Evolutionary conservation across 2,329 filamentous ascomycete genomes (phyloP), one percentile per base, ranked within the genome.

Genomic region (Pseudogymnoascus sp.): DNA sequence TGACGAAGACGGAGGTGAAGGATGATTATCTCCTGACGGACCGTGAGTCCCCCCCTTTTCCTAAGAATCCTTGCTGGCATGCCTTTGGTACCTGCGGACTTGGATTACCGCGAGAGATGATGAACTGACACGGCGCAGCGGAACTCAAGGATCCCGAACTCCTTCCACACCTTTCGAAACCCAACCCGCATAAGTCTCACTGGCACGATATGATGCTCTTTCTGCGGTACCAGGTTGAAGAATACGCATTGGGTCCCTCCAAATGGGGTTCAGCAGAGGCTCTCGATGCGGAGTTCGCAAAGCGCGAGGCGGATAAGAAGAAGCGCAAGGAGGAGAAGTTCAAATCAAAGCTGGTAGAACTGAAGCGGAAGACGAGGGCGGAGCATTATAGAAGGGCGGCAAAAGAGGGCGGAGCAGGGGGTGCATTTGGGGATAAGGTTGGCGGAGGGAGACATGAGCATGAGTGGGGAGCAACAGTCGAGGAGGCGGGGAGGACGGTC

Each of bases 131-230:
- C 34, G 58, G 5, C 65, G 64, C 65, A 89, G 90, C 92, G 35
- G 94, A 99, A 73, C 81, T 99, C n/a, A 88, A 88, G 68, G 94
- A 99, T 70, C 82, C 85, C 62, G 88, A 92, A 14, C 78, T 99
- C 1, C 79, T 99, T 0, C 93, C 93, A 0, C 92, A 95, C 72
- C 80, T 99, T 7, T 88, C 89, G 60, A 87, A 87, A 34, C 93
- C 94, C 1, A 99, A 99, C 69, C 94, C 94, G 0, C 94, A 97
- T 75, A 97, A 97, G 73, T 86, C 89, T 0, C 91, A 92, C 62
- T 99, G 91, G 90, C 91, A 97, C 73, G 91, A 96, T 77, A 99
- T 99, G 94, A 96, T 96, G 87, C 82, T 99, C 2, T 99, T 94
- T 72, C 79, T 99, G 20, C 88, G 94, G 0, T 95, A 85, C 63